Evolutionary conservation across 2,329 filamentous ascomycete species (phyloP).

Genomic region (Cladosporium sp.): DNA sequence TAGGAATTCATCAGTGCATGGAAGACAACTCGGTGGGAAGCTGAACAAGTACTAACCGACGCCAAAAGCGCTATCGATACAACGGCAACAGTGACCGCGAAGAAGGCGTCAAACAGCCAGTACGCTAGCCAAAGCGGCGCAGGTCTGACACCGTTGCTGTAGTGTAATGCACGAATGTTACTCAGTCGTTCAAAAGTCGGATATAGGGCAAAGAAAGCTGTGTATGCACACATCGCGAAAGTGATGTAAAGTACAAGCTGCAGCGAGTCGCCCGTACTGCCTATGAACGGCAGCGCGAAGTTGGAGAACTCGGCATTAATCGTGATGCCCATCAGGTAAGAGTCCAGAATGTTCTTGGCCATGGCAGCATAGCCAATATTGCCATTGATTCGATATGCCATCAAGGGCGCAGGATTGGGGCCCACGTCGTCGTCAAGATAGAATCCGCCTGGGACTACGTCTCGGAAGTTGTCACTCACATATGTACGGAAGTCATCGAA

Average conservation of each 20-base stretch:
- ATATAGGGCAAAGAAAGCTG: slow-evolving; percentile 83
- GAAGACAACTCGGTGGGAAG: not conserved
- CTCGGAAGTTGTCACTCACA: slow-evolving; percentile 57
- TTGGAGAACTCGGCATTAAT: slow-evolving; percentile 66
- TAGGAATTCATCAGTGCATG: slow-evolving; percentile 1
- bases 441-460: slow-evolving; percentile 69
- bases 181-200: slow-evolving; percentile 73
- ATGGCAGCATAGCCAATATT: slow-evolving; percentile 63
- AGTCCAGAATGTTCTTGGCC: slow-evolving; percentile 83
- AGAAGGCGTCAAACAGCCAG: slow-evolving; percentile 68
- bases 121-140: slow-evolving; percentile 81
- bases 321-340: slow-evolving; percentile 63
- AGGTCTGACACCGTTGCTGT: slow-evolving; percentile 79
- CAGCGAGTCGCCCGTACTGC: slow-evolving; percentile 65
- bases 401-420: slow-evolving; percentile 48
- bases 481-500: slow-evolving; percentile 65
- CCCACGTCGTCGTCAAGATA: slow-evolving; percentile 57
- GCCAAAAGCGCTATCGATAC: slow-evolving; percentile 65
- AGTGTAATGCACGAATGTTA: slow-evolving; percentile 76
- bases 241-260: slow-evolving; percentile 76
- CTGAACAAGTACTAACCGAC: slow-evolving; percentile 38
- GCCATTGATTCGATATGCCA: slow-evolving; percentile 64
- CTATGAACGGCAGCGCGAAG: slow-evolving; percentile 69
- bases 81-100: slow-evolving; percentile 62
- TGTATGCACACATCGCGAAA: slow-evolving; percentile 69